These are phyloP conservation scores for Solanum bukasovii DNA, from an alignment of 257 asterid genomes.

Conservation along the genomic window DNA sequence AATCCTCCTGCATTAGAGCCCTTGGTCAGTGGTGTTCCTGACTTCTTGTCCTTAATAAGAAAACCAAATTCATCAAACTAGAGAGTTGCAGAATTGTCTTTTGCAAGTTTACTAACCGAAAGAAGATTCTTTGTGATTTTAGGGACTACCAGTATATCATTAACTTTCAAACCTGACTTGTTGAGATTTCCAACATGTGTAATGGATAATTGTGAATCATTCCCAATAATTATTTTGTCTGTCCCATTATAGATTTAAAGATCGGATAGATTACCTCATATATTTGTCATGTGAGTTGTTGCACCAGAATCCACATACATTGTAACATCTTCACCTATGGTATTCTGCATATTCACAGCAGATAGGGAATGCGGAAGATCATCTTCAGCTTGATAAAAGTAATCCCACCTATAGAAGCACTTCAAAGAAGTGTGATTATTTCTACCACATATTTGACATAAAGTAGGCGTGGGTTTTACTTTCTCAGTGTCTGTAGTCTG, in stretches of 20 bases:
- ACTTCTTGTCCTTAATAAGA: neutral
- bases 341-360: neutral
- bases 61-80: neutral
- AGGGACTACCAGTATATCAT: neutral
- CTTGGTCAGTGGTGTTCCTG: neutral
- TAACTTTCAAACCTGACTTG: neutral
- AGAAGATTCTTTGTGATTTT: neutral
- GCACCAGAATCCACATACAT: neutral
- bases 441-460: neutral
- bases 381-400: neutral
- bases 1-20: neutral
- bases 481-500: too few relatives aligned
- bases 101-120: neutral
- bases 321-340: accelerated
- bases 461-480: neutral
- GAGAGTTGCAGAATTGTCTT: neutral
- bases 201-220: neutral
- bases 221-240: neutral
- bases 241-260: neutral
- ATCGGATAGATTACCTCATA: neutral
- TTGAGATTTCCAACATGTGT: neutral
- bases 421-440: neutral
- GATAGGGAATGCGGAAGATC: neutral
- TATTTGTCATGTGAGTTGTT: neutral
- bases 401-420: neutral